These are phyloP conservation scores for Russula virescens DNA, from an alignment of 768 basidiomycete species.

Conservation along the genomic window DNA sequence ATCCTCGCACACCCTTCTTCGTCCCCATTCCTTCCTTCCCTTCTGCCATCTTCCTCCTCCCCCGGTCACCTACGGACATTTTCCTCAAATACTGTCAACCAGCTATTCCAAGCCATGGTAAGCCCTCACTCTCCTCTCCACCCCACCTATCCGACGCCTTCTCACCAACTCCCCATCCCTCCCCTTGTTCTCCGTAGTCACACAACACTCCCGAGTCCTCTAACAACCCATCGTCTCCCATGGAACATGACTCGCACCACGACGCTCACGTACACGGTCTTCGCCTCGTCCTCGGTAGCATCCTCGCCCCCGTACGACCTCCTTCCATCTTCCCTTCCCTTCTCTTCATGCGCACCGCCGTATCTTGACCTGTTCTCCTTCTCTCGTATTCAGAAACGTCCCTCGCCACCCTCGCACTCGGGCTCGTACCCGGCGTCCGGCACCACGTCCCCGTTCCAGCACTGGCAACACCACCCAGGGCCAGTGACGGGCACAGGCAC, in stretches of 20 bases:
- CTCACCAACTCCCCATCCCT: background rate
- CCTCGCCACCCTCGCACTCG: constrained; percentile 33
- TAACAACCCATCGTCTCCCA: background rate
- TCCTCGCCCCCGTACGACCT: constrained; percentile 50
- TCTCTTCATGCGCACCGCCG: constrained; percentile 6
- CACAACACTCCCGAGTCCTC: background rate
- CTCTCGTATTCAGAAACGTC: constrained; percentile 41
- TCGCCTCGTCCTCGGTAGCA: constrained; percentile 53
- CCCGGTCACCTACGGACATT: too few relatives aligned
- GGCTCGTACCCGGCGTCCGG: constrained; percentile 45
- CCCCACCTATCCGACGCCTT: background rate
- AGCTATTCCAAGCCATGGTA: background rate
- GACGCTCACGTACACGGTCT: constrained; percentile 33
- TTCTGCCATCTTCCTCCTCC: too few relatives aligned
- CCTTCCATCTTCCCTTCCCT: background rate
- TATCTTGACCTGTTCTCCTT: constrained; percentile 4
- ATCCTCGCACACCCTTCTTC: too few relatives aligned
- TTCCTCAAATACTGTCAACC: background rate
- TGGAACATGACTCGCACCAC: constrained; percentile 28
- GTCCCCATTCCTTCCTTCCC: too few relatives aligned
- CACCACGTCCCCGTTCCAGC: constrained; percentile 43
- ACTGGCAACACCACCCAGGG: constrained; percentile 29
- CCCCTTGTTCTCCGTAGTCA: background rate
- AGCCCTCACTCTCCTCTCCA: too few relatives aligned
- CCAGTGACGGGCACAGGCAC: background rate